These are phyloP conservation scores for Parastagonospora avenae DNA, from an alignment of 2,329 filamentous ascomycete genomes.

Conservation along the genomic window DNA sequence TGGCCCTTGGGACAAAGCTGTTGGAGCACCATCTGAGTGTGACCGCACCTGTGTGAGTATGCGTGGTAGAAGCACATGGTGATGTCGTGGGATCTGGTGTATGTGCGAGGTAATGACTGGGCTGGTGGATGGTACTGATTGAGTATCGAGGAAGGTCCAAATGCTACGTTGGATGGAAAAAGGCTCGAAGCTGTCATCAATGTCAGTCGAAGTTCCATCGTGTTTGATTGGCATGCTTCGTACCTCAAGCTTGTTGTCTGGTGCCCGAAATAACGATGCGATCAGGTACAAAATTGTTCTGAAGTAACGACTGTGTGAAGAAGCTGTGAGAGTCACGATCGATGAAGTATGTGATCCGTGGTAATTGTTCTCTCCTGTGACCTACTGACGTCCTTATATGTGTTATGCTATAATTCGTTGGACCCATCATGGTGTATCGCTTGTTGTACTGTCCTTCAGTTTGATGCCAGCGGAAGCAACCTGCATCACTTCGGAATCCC, in stretches of 20 bases:
- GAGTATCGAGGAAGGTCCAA: neutral
- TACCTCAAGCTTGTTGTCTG: too few relatives aligned
- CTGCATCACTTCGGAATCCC: neutral
- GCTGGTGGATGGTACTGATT: neutral
- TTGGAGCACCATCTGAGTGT: slow-evolving; percentile 47
- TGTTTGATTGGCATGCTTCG: too few relatives aligned
- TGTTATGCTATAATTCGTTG: neutral
- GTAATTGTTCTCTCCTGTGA: neutral
- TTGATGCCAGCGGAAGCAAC: slow-evolving; percentile 17
- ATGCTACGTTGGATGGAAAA: neutral
- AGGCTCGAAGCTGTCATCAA: neutral
- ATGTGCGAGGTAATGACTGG: too few relatives aligned
- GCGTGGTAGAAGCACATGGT: slow-evolving; percentile 57
- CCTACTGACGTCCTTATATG: slow-evolving; percentile 4
- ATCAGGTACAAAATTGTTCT: too few relatives aligned
- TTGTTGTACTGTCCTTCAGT: slow-evolving; percentile 8
- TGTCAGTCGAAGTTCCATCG: neutral
- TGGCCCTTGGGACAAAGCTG: slow-evolving; percentile 36
- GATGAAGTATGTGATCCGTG: neutral
- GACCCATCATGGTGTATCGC: neutral
- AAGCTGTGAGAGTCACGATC: too few relatives aligned
- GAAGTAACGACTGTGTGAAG: too few relatives aligned
- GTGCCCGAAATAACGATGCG: too few relatives aligned
- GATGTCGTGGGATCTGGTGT: neutral
- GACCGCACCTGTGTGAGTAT: slow-evolving; percentile 53